These are phyloP conservation scores for Dictyophora rubrovolvata DNA, from an alignment of 768 basidiomycete species.

Conservation along the genomic window DNA sequence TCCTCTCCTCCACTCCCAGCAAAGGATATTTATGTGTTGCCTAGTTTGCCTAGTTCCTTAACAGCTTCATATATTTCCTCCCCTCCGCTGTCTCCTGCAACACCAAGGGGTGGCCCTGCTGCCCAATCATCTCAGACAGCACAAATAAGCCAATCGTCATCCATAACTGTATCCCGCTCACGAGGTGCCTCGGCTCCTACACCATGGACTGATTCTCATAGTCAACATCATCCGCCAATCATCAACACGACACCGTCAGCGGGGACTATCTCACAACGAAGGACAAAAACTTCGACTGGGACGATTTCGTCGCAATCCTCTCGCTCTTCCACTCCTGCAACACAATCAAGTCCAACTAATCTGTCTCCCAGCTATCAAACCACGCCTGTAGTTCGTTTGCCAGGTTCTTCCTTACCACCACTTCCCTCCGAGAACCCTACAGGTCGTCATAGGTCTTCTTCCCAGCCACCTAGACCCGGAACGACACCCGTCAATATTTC, in stretches of 20 bases:
- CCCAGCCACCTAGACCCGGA: conserved; percentile 68
- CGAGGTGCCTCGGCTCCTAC: conserved; percentile 8
- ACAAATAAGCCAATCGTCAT: conserved; percentile 6
- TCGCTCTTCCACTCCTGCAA: conserved; percentile 28
- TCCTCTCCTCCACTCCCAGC: conserved; percentile 63
- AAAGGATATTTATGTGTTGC: conserved; percentile 31
- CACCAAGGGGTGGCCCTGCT: conserved; percentile 1
- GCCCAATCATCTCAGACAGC: conserved; percentile 6
- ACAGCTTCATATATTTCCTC: conserved; percentile 24
- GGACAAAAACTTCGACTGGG: conserved; percentile 44
- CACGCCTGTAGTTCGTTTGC: conserved; percentile 10
- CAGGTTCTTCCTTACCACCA: conserved; percentile 31
- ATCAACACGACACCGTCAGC: conserved; percentile 51
- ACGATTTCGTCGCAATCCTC: conserved; percentile 21
- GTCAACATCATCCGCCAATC: conserved; percentile 17
- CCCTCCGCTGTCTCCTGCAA: conserved; percentile 10
- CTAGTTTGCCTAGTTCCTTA: conserved; percentile 14
- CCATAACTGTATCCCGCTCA: conserved; percentile 4
- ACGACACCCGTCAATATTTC: conserved; percentile 42
- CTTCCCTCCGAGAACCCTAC: conserved; percentile 26
- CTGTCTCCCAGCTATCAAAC: neutral
- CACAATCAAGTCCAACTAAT: conserved; percentile 18
- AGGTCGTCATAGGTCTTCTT: conserved; percentile 55
- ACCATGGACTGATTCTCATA: neutral
- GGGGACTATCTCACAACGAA: conserved; percentile 61